Evolutionary conservation across 768 basidiomycete genomes (phyloP), one percentile per base, ranked within the genome.

Genomic region (Fibroporia radiculosa): DNA sequence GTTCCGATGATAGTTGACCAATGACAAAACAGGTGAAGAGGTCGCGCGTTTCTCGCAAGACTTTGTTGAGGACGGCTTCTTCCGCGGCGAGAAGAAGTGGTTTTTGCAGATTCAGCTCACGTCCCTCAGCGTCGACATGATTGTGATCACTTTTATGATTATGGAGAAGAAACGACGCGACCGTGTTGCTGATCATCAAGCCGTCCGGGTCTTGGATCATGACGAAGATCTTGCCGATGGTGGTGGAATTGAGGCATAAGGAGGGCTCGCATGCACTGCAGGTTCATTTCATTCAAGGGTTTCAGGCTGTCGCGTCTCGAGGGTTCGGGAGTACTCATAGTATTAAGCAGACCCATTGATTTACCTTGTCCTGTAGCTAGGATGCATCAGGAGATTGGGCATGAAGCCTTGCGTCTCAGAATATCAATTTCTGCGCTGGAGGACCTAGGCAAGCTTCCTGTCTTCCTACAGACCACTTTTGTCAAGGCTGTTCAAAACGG

Each of bases 131-230:
- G 63, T 74, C 44, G 76, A 78, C 57, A 62, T 78, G 38, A 61
- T 78, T 31, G 59, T 78, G 11, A 58, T 78, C 20, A 73, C 78
- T 14, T 78, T 77, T 49, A 50, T 78, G 44, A 68, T 80, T 44
- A 67, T 77, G 66, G 75, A 76, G 62, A 75, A 70, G 61, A 73
- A 73, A 54, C 62, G 73, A 32, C 66, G 73, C 16, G 72, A 73
- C 33, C 58, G 58, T 20, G 47, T 59, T 6, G 38, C 50, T 12
- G 48, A 56, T 43, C 44, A 52, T 36, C 44, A 43, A 10, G 55
- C 49, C 16, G 49, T 59, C 7, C 44, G 47, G 18, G 45, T 48
- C 37, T 45, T 44, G 14, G 44, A 36, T 16, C 40, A 54, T 8
- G 54, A 55, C 31, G 60, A 58, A 22, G 54, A 52, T 25, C 25